Conservation (phyloP, 2,329 filamentous ascomycete species). For the Talaromyces islandicus region DNA sequence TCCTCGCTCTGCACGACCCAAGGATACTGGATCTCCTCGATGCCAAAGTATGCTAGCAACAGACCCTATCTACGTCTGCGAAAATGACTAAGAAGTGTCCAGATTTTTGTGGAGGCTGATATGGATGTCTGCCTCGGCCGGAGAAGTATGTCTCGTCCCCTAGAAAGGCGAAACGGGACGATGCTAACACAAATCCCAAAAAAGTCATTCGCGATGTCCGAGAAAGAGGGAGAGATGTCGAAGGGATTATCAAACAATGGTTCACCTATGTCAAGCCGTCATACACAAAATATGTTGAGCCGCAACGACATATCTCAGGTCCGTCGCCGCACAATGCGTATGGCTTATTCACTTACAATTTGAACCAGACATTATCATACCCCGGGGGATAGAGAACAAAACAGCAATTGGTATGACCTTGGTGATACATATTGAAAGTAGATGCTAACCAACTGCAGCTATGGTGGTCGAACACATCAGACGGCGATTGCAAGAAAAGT, state of each 20-base stretch:
- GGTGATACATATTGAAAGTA: neutral
- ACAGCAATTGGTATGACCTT: constrained; percentile 64
- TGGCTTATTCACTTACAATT: neutral
- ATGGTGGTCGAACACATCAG: constrained; percentile 95
- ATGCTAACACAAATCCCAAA: constrained; percentile 3
- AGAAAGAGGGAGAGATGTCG: constrained; percentile 82
- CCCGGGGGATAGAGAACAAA: constrained; percentile 86
- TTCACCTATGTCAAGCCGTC: constrained; percentile 95
- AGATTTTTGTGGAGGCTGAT: constrained; percentile 96
- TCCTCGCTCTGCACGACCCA: constrained; percentile 86
- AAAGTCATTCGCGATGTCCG: constrained; percentile 79
- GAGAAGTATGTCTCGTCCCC: constrained; percentile 55
- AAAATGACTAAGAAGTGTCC: constrained; percentile 12
- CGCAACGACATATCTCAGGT: constrained; percentile 81
- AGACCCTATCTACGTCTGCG: neutral
- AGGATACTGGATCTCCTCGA: constrained; percentile 82
- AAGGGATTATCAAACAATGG: constrained; percentile 98
- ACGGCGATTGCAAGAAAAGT: constrained; percentile 80
- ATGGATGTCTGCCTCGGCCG: constrained; percentile 87
- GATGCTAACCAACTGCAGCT: constrained; percentile 40
- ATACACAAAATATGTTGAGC: constrained; percentile 88
- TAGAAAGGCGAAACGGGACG: neutral
- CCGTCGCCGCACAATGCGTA: constrained; percentile 19
- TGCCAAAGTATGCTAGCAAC: constrained; percentile 53
- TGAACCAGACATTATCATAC: constrained; percentile 74